These are phyloP conservation scores for Dictyostelium capitatum DNA, from an alignment of 78 protist species.

Conservation along the genomic window DNA sequence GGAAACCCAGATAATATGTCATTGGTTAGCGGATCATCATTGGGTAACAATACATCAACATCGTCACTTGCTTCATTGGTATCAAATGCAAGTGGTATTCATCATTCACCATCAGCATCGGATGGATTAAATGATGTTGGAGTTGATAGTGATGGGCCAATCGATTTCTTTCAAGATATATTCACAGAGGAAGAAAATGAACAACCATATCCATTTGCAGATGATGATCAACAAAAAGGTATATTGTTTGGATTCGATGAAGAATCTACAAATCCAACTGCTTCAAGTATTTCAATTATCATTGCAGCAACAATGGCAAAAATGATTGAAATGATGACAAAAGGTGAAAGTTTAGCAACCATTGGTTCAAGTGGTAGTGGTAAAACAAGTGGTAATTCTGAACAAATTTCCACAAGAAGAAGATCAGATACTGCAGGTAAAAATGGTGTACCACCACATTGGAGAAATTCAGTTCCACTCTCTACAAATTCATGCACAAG, in stretches of 20 bases:
- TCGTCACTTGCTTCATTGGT: slow-evolving; percentile 42
- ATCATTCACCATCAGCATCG: slow-evolving; percentile 32
- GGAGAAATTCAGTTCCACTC: slow-evolving; percentile 55
- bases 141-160: not conserved
- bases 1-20: not conserved
- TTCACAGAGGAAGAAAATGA: slow-evolving; percentile 71
- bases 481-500: not conserved
- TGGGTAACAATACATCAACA: slow-evolving; percentile 17
- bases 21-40: not conserved
- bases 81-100: slow-evolving; percentile 4
- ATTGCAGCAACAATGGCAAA: slow-evolving; percentile 62
- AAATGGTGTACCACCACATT: slow-evolving; percentile 14
- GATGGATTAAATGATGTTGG: slow-evolving; percentile 2
- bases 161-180: slow-evolving; percentile 36
- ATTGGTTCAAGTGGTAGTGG: not conserved
- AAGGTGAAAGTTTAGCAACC: slow-evolving; percentile 25
- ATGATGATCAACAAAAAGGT: slow-evolving; percentile 76
- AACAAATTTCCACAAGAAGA: slow-evolving; percentile 15
- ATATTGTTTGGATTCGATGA: slow-evolving; percentile 73
- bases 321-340: slow-evolving; percentile 73
- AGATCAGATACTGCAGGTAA: slow-evolving; percentile 71
- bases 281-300: slow-evolving; percentile 15
- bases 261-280: slow-evolving; percentile 6
- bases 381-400: not conserved
- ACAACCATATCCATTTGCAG: slow-evolving; percentile 71